phyloP scores from a whole-genome alignment of 306 rosid genomes.

The Aeschynomene evenia region DNA sequence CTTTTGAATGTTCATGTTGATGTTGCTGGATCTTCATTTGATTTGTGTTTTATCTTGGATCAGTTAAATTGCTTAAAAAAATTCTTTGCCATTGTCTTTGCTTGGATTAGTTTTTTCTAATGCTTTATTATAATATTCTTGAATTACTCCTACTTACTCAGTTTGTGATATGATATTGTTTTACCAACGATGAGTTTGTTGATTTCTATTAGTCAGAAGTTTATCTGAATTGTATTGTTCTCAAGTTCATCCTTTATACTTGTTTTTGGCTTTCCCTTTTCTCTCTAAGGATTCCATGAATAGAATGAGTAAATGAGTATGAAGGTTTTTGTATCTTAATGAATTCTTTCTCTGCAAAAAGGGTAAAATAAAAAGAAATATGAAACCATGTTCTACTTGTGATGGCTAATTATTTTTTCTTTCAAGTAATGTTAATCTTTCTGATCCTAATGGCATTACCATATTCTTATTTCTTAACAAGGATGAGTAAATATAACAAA shows the following conservation, averaged over 20 bases:
- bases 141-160: not conserved
- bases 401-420: constrained; percentile 5
- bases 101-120: not conserved
- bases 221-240: constrained; percentile 2
- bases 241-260: not conserved
- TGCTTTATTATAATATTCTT: not conserved
- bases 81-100: not conserved
- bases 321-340: not conserved
- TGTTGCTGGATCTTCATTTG: constrained; percentile 5
- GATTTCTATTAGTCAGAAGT: not conserved
- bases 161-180: not conserved
- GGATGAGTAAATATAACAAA: constrained; percentile 81
- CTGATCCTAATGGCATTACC: not conserved
- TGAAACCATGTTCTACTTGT: not conserved
- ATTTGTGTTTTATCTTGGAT: not conserved
- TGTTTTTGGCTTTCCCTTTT: not conserved
- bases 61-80: not conserved
- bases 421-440: constrained; percentile 21
- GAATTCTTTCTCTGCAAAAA: not conserved
- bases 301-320: constrained; percentile 8
- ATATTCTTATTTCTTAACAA: constrained; percentile 32
- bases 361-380: not conserved
- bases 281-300: not conserved
- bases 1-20: not conserved
- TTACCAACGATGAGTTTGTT: not conserved